phyloP scores from a whole-genome alignment of 2,329 filamentous ascomycete species.

The Neopestalotiopsis clavispora region DNA sequence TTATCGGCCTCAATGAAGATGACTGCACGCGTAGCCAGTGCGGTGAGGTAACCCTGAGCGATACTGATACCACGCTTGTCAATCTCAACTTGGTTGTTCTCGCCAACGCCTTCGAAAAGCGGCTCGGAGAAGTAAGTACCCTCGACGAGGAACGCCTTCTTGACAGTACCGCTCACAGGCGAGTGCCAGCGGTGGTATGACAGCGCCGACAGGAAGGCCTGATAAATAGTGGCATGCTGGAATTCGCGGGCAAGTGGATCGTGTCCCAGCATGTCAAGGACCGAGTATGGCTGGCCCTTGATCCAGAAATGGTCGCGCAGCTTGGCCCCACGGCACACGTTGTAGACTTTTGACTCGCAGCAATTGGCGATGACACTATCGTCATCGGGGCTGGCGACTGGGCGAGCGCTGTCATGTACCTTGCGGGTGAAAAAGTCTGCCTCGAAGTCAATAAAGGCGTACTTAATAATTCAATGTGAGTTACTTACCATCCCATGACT shows the following conservation, averaged over 20 bases:
- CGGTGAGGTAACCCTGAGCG: constrained; percentile 70
- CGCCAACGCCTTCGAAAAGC: constrained; percentile 47
- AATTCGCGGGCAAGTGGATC: constrained; percentile 52
- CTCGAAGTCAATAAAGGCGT: not conserved
- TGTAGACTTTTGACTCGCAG: constrained; percentile 59
- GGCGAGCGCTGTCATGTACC: constrained; percentile 52
- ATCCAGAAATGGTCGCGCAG: constrained; percentile 62
- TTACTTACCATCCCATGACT: constrained; percentile 59
- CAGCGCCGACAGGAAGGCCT: constrained; percentile 62
- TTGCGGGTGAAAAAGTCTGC: constrained; percentile 60
- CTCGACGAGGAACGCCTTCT: constrained; percentile 53
- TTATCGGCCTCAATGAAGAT: constrained; percentile 76
- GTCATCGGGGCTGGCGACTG: constrained; percentile 52
- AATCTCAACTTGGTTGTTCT: constrained; percentile 27
- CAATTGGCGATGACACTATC: constrained; percentile 57
- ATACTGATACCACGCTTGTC: constrained; percentile 39
- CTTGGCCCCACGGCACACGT: constrained; percentile 42
- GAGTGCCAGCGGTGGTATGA: constrained; percentile 68
- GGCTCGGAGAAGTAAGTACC: constrained; percentile 67
- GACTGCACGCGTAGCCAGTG: constrained; percentile 70
- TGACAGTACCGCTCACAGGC: constrained; percentile 59
- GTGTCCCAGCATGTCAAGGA: constrained; percentile 57
- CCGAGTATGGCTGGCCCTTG: constrained; percentile 63
- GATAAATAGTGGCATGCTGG: constrained; percentile 61
- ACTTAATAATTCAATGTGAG: not conserved